Evolutionary conservation across 306 rosid species (phyloP), one percentile per base, ranked within the genome.

Genomic region (Pterocarpus macrocarpus): DNA sequence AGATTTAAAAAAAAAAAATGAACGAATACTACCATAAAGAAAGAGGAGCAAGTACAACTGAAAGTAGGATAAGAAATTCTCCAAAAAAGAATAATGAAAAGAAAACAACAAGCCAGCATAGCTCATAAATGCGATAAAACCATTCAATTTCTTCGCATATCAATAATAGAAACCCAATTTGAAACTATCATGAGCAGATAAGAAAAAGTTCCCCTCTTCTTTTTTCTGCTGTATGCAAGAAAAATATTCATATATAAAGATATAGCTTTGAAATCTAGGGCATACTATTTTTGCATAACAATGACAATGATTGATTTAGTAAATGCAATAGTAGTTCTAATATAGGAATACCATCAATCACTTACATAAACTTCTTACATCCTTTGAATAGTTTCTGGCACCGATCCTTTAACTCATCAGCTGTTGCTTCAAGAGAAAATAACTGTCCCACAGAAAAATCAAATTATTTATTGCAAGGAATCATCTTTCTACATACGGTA

Each of bases 341-440:
- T 34, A 68, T 0, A 45, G 22, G 34, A 80, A 83, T 34, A 76
- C 57, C 28, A 64, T 32, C 14, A 35, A 78, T 15, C 52, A 89
- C 99, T 93, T 86, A 93, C 99, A 90, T 87, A 81, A 89, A 92
- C 85, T 87, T 93, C 86, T 82, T 87, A 78, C 91, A 91, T 78
- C 98, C 99, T 65, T 85, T 84, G 83, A 71, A 86, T 69, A 95
- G 80, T 3, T 78, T 86, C 73, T 89, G 91, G 89, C 97, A 95
- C 59, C 97, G 96, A 55, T 87, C 94, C 73, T 89, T 90, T 86
- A 95, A 57, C 83, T 91, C 97, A 47, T 93, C 97, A 47, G 92
- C 62, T 10, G 89, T 86, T 83, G 86, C 92, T 80, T 91, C 97
- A 53, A 93, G 80, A 81, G 92, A 85, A 82, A 49, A 88, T 72